These are phyloP conservation scores for Sphagnurus paluster DNA, from an alignment of 1,284 basidiomycete genomes.

Conservation along the genomic window DNA sequence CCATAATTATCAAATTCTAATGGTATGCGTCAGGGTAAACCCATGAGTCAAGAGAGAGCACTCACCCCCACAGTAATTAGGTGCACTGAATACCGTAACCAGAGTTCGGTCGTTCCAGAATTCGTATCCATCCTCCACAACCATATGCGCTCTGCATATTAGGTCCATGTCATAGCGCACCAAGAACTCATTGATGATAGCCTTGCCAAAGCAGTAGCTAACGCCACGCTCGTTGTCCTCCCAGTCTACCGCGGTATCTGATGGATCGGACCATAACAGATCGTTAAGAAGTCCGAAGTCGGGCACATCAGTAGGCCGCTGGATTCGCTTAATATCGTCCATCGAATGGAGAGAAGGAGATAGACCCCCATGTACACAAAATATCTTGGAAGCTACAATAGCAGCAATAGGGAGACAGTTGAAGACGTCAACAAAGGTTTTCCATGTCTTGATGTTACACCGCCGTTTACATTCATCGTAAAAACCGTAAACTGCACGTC, in stretches of 20 bases:
- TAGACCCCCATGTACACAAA: conserved; percentile 98
- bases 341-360: conserved; percentile 97
- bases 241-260: conserved; percentile 97
- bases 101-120: conserved; percentile 99
- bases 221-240: conserved; percentile 99
- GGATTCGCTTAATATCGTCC: conserved; percentile 99
- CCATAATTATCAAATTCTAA: conserved; percentile 98
- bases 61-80: conserved; percentile 96
- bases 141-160: conserved; percentile 99
- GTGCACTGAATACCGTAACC: conserved; percentile 98
- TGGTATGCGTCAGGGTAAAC: conserved; percentile 13
- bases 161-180: conserved; percentile 96
- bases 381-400: conserved; percentile 99
- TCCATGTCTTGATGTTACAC: conserved; percentile 99
- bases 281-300: conserved; percentile 98
- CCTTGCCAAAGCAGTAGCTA: conserved; percentile 98
- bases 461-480: conserved; percentile 99
- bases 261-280: conserved; percentile 97
- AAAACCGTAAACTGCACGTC: conserved; percentile 88
- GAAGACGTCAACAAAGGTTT: conserved; percentile 99
- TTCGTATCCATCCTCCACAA: conserved; percentile 99
- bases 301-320: conserved; percentile 98
- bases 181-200: conserved; percentile 95
- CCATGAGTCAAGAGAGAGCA: conserved; percentile 19
- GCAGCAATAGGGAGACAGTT: conserved; percentile 99